Percentiles rank a stretch among this genome's conserved stretches.
Evolutionary conservation across 495 filamentous ascomycete genomes (phyloP).

Genomic region (Daldinia concentrica): DNA sequence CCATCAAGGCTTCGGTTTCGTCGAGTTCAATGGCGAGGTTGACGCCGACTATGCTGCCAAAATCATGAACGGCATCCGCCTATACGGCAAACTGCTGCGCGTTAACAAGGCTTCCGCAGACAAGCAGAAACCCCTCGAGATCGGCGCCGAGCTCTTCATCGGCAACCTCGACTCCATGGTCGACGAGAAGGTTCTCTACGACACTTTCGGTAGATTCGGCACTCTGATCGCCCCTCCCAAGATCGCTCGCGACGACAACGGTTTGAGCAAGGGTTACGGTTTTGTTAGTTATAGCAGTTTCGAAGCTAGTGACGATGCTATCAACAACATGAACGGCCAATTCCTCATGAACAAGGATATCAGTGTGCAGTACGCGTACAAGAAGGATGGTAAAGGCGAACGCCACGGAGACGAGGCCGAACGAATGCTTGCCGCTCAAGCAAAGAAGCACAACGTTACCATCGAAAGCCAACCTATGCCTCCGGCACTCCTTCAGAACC

Average conservation of each 20-base stretch:
- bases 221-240: conserved; percentile 84
- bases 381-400: conserved; percentile 98
- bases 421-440: conserved; percentile 89
- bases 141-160: conserved; percentile 96
- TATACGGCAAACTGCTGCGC: conserved; percentile 94
- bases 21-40: conserved; percentile 95
- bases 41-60: conserved; percentile 97
- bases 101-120: conserved; percentile 93
- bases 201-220: conserved; percentile 95
- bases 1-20: conserved; percentile 98
- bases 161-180: conserved; percentile 96
- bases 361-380: conserved; percentile 97
- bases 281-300: conserved; percentile 96
- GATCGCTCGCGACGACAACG: conserved; percentile 91
- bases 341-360: conserved; percentile 97
- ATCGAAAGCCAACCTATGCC: conserved; percentile 73
- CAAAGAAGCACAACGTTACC: conserved; percentile 90
- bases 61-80: conserved; percentile 93
- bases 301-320: conserved; percentile 92
- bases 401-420: conserved; percentile 95
- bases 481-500: conserved; percentile 59
- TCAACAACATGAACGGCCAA: conserved; percentile 93
- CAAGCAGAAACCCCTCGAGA: conserved; percentile 95
- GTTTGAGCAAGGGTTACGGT: conserved; percentile 93
- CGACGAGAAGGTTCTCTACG: conserved; percentile 95